Base-by-base conservation (phyloP, 2,329 filamentous ascomycete species). In the Fusarium proliferatum region DNA sequence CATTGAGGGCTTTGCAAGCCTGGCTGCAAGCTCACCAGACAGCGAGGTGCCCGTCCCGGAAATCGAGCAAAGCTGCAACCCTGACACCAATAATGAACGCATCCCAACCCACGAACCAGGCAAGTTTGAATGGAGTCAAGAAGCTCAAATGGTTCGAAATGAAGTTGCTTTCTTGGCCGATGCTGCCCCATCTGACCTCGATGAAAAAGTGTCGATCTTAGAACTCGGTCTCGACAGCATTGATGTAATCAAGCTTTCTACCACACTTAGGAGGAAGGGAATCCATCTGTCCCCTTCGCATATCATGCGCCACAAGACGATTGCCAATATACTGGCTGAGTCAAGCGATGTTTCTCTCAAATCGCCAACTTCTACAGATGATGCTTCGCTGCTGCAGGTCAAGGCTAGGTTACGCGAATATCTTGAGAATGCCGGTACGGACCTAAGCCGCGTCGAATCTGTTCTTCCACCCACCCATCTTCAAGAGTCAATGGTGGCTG, bases 221-320 rank as follows among this genome's bases (percentile, higher is more conserved):
- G 91, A 96, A 75, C 87, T 98, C 38, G 95, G 95, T 0, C 87
- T 98, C 11, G 96, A 98, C 84, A 97, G 95, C 77, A 97, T 98
- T 65, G 95, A 98, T 81, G 89, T 93, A 4, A 96, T 98, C 80
- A 97, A 94, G 76, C 84, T 98, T 0, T 92, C 93, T 0, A 91
- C 94, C 1, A 88, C 90, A 60, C 85, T 97, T 4, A 92, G 88
- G 71, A 88, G 87, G 49, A 81, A 82, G 9, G 88, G 87, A 0
- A 83, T 96, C 26, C 79, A 83, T 2, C 80, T 97, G 16, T 84
- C 91, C 1, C 90, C 95, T n/a, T 93, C 94, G 73, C 85, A 87
- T n/a, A 91, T 98, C 28, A 92, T 97, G 87, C 91, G 89, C 59
- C 86, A 86, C 7, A 90, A 93, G 58, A 94, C 89, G 0, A 91